Evolutionary conservation across 164 flowering plant genomes (phyloP).

Genomic region (Aristolochia californica): DNA sequence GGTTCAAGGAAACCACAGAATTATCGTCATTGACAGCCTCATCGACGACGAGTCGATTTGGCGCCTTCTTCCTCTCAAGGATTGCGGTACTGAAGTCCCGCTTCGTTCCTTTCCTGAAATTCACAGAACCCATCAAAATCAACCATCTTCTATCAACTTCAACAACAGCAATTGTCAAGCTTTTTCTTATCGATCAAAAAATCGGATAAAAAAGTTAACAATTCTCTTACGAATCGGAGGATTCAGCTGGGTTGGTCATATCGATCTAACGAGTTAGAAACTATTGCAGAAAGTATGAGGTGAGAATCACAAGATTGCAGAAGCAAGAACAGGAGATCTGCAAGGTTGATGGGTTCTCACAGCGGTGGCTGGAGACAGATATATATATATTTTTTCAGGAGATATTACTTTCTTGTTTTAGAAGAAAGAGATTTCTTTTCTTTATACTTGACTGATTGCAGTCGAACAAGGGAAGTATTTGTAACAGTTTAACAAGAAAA

Average conservation of each 20-base stretch:
- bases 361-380: too few species aligned
- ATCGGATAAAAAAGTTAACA: not conserved
- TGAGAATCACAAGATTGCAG: too few species aligned
- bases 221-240: conserved; percentile 50
- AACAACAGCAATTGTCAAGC: not conserved
- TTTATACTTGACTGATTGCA: too few species aligned
- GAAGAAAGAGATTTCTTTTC: too few species aligned
- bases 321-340: too few species aligned
- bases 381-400: too few species aligned
- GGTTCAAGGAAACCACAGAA: conserved; percentile 64
- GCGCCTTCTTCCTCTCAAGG: conserved; percentile 72
- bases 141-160: not conserved
- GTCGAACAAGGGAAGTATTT: too few species aligned
- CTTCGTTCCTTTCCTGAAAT: conserved; percentile 51
- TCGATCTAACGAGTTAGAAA: not conserved
- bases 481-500: too few species aligned
- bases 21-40: conserved; percentile 77
- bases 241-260: conserved; percentile 51
- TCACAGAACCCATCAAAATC: not conserved
- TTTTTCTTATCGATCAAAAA: not conserved
- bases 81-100: conserved; percentile 80
- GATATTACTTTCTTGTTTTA: too few species aligned
- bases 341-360: too few species aligned
- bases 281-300: too few species aligned
- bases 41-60: conserved; percentile 69